Evolutionary conservation across 192 early-diverging fungal species (phyloP).

Genomic region (Funneliformis geosporum): DNA sequence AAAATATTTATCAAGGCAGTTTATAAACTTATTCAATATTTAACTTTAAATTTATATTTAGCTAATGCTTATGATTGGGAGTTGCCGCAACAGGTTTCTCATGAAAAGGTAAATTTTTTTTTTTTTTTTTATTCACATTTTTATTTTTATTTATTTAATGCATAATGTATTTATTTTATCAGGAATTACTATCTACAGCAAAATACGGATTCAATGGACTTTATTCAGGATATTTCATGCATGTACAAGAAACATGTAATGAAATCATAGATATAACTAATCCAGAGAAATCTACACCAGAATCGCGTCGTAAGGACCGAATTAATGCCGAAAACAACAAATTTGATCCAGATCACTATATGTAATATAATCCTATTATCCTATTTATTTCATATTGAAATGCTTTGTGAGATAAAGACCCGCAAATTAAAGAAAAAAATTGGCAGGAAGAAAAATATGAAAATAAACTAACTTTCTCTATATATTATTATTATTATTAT

Average conservation of each 20-base stretch:
- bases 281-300: slow-evolving; percentile 57
- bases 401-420: too few species aligned
- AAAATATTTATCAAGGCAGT: background rate
- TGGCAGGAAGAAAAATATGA: too few species aligned
- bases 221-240: slow-evolving; percentile 75
- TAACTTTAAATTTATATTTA: background rate
- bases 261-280: slow-evolving; percentile 66
- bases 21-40: background rate
- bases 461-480: too few species aligned
- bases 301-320: slow-evolving; percentile 60
- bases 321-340: slow-evolving; percentile 74
- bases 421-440: too few species aligned
- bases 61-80: slow-evolving; percentile 87
- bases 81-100: slow-evolving; percentile 67
- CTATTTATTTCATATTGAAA: too few species aligned
- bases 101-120: slow-evolving; percentile 47
- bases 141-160: too few species aligned
- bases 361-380: slow-evolving; percentile 45
- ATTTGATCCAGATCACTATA: slow-evolving; percentile 93
- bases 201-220: slow-evolving; percentile 92
- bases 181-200: slow-evolving; percentile 36
- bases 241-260: slow-evolving; percentile 71
- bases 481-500: background rate
- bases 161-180: background rate
- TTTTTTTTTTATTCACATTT: too few species aligned